phyloP scores from a whole-genome alignment of 1,284 basidiomycete species.

The Ceratobasidium sp. region DNA sequence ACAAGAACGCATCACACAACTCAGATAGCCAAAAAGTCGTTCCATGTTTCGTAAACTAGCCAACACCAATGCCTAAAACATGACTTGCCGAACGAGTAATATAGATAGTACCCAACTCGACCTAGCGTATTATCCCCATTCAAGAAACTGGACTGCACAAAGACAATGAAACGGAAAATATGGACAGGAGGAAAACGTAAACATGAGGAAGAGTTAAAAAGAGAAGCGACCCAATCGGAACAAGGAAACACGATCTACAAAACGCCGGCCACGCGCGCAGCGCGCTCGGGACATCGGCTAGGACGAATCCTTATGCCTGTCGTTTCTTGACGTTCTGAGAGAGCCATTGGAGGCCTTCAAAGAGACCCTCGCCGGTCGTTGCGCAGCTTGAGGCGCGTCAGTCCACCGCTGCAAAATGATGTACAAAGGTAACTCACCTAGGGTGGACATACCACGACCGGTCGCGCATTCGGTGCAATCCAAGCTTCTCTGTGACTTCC shows the following conservation, averaged over 20 bases:
- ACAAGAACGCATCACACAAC: no score
- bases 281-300: slow-evolving; percentile 4
- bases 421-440: slow-evolving; percentile 63
- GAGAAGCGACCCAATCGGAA: not conserved
- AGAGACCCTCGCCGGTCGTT: slow-evolving; percentile 94
- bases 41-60: slow-evolving; percentile 28
- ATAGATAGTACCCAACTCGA: slow-evolving; percentile 1
- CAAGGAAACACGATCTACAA: slow-evolving; percentile 21
- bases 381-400: slow-evolving; percentile 71
- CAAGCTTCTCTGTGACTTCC: slow-evolving; percentile 97
- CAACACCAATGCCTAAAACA: slow-evolving; percentile 3
- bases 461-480: slow-evolving; percentile 94
- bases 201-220: not conserved
- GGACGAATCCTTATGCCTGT: slow-evolving; percentile 53
- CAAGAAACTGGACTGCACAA: not conserved
- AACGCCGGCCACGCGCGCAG: slow-evolving; percentile 15
- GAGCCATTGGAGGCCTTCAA: slow-evolving; percentile 95
- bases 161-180: not conserved
- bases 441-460: slow-evolving; percentile 99
- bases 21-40: slow-evolving; percentile 4
- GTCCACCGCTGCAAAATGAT: slow-evolving; percentile 17
- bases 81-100: no score
- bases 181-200: not conserved
- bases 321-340: slow-evolving; percentile 95
- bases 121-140: slow-evolving; percentile 18